A percentile compares a stretch with the other conserved stretches of the same genome.
Conservation (phyloP, 495 filamentous ascomycete genomes). For the Friedmanniomyces endolithicus region DNA sequence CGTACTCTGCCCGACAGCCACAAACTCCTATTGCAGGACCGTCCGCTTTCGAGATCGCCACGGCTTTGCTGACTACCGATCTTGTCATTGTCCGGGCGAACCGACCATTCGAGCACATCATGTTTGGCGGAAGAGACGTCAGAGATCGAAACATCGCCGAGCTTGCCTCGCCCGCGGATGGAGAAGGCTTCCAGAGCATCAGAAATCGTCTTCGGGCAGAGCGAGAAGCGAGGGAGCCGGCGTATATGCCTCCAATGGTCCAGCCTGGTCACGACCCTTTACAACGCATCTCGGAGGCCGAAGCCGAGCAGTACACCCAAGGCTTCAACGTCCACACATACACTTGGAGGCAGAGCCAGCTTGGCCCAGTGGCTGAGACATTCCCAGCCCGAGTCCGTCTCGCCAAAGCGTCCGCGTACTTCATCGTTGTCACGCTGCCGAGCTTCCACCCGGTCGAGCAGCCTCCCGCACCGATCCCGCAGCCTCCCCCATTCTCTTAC, state of each 20-base stretch:
- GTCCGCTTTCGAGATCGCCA: slow-evolving; percentile 10
- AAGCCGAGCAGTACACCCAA: slow-evolving; percentile 13
- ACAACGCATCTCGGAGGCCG: slow-evolving; percentile 9
- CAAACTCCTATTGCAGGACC: neutral
- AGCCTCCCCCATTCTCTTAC: neutral
- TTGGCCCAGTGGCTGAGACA: neutral
- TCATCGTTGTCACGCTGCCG: slow-evolving; percentile 18
- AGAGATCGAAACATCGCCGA: slow-evolving; percentile 25
- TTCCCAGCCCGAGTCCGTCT: slow-evolving; percentile 17
- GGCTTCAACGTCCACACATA: slow-evolving; percentile 13
- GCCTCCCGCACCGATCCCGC: neutral
- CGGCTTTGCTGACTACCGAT: slow-evolving; percentile 29
- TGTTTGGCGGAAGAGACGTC: slow-evolving; percentile 21
- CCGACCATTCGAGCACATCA: slow-evolving; percentile 25
- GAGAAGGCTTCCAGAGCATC: slow-evolving; percentile 19
- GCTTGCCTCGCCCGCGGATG: slow-evolving; percentile 18
- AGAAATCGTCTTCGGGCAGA: slow-evolving; percentile 29
- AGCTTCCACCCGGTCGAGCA: slow-evolving; percentile 11
- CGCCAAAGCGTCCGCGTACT: slow-evolving; percentile 16
- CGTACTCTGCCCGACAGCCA: neutral
- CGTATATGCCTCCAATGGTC: slow-evolving; percentile 33
- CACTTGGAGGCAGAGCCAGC: slow-evolving; percentile 9
- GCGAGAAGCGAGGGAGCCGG: slow-evolving; percentile 28
- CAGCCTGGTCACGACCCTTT: slow-evolving; percentile 19
- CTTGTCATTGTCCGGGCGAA: slow-evolving; percentile 29